These are phyloP conservation scores for Adansonia grandidieri DNA, from an alignment of 441 rosid species.

Conservation along the genomic window DNA sequence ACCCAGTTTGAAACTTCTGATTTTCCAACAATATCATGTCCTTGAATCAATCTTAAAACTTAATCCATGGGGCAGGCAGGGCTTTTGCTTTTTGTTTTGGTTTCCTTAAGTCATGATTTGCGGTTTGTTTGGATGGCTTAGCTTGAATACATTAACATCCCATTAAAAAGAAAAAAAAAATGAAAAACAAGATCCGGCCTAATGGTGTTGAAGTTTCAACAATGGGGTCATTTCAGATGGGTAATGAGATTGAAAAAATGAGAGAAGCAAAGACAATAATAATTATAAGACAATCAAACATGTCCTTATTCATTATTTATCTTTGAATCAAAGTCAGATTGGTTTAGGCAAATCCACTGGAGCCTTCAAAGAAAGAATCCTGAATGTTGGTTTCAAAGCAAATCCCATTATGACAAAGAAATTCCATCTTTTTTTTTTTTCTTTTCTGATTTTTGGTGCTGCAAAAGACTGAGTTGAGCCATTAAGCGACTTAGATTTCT, in stretches of 20 bases:
- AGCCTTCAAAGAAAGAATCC: slow-evolving; percentile 29
- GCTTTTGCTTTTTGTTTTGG: not conserved
- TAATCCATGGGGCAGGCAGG: not conserved
- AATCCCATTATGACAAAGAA: slow-evolving; percentile 42
- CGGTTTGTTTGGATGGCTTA: slow-evolving; percentile 32
- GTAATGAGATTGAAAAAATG: not conserved
- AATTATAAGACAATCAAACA: slow-evolving; percentile 34
- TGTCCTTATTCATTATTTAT: slow-evolving; percentile 34
- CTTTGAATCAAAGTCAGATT: slow-evolving; percentile 41
- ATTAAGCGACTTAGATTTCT: slow-evolving; percentile 39
- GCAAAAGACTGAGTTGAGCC: slow-evolving; percentile 26
- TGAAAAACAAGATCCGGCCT: not conserved
- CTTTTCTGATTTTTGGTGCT: slow-evolving; percentile 26
- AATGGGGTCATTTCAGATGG: slow-evolving; percentile 26
- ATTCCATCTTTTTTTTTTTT: slow-evolving; percentile 23
- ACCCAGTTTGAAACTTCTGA: slow-evolving; percentile 20
- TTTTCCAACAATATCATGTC: not conserved
- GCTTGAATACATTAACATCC: slow-evolving; percentile 21
- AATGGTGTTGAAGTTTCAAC: not conserved
- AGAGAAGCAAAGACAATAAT: slow-evolving; percentile 4
- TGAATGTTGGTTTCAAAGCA: slow-evolving; percentile 37
- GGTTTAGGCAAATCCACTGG: slow-evolving; percentile 19
- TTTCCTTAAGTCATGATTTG: slow-evolving; percentile 28
- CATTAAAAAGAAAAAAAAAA: not conserved
- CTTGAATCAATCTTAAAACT: not conserved